Percentiles rank a stretch among this genome's conserved stretches.
phyloP scores from a whole-genome alignment of 352 stramenopile genomes.

The Plasmopara muralis region DNA sequence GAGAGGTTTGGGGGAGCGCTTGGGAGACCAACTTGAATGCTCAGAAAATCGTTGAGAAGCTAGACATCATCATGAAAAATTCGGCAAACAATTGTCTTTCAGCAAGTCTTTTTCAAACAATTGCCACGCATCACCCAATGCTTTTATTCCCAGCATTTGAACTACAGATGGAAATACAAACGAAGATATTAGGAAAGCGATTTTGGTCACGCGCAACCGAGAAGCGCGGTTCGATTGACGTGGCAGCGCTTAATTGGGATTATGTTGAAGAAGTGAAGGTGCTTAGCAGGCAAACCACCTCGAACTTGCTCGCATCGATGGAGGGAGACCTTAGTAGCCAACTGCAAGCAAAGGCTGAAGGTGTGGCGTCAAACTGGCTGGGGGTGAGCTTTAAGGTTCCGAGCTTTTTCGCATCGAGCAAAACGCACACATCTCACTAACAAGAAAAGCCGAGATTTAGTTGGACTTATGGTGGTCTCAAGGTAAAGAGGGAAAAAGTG shows the following conservation, averaged over 20 bases:
- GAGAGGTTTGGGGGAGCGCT: conserved; percentile 49
- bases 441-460: no score
- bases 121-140: conserved; percentile 49
- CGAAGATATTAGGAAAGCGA: conserved; percentile 44
- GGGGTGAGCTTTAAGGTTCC: conserved; percentile 12
- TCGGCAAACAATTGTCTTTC: conserved; percentile 31
- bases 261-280: conserved; percentile 28
- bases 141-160: conserved; percentile 46
- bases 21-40: conserved; percentile 50
- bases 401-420: conserved; percentile 8
- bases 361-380: conserved; percentile 7
- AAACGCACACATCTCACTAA: conserved; percentile 3
- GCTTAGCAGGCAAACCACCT: conserved; percentile 23
- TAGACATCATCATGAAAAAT: conserved; percentile 38
- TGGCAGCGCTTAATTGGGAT: conserved; percentile 33
- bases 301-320: conserved; percentile 44
- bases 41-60: conserved; percentile 51
- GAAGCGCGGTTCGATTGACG: conserved; percentile 30
- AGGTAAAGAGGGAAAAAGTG: no score
- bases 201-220: conserved; percentile 51
- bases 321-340: conserved; percentile 27
- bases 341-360: conserved; percentile 8
- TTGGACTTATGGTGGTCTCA: no score
- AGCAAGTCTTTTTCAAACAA: conserved; percentile 45
- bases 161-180: conserved; percentile 58